phyloP scores from a whole-genome alignment of 2,329 filamentous ascomycete species.

The Cadophora luteo-olivacea region DNA sequence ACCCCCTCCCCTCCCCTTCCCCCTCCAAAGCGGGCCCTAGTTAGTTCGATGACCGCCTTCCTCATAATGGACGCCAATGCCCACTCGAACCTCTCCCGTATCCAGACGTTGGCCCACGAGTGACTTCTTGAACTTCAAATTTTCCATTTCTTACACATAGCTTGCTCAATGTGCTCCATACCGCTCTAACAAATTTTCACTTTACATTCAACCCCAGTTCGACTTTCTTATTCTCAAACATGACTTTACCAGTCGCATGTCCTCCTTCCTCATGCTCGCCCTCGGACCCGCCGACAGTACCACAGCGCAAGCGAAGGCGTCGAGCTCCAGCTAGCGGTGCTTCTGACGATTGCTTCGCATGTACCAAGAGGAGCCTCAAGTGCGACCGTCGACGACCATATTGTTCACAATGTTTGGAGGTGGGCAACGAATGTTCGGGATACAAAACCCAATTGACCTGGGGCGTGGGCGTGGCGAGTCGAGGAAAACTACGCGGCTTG shows the following conservation, averaged over 20 bases:
- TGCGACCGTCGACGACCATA: slow-evolving; percentile 94
- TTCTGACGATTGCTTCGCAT: slow-evolving; percentile 94
- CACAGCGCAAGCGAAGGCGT: slow-evolving; percentile 72
- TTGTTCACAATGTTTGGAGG: slow-evolving; percentile 91
- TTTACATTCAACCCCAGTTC: slow-evolving; percentile 20
- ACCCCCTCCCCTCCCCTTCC: neutral
- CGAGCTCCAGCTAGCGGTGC: slow-evolving; percentile 88
- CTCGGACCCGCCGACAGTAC: slow-evolving; percentile 41
- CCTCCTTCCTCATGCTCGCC: slow-evolving; percentile 40
- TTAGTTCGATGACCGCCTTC: slow-evolving; percentile 28
- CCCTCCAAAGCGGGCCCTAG: slow-evolving; percentile 10
- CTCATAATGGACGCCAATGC: slow-evolving; percentile 39
- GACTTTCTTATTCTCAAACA: slow-evolving; percentile 30
- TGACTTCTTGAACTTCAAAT: slow-evolving; percentile 14
- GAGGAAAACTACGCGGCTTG: slow-evolving; percentile 90
- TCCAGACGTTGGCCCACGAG: slow-evolving; percentile 34
- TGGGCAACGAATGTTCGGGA: slow-evolving; percentile 90
- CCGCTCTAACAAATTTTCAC: slow-evolving; percentile 22
- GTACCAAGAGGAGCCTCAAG: slow-evolving; percentile 80
- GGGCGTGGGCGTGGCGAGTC: slow-evolving; percentile 94
- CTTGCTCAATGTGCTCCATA: slow-evolving; percentile 32
- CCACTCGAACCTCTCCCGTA: slow-evolving; percentile 28
- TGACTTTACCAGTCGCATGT: slow-evolving; percentile 45
- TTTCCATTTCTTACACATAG: slow-evolving; percentile 30
- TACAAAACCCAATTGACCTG: slow-evolving; percentile 98